Evolutionary conservation across 495 filamentous ascomycete genomes (phyloP), one percentile per base, ranked within the genome.

Genomic region (Hyaloscypha hepaticicola): DNA sequence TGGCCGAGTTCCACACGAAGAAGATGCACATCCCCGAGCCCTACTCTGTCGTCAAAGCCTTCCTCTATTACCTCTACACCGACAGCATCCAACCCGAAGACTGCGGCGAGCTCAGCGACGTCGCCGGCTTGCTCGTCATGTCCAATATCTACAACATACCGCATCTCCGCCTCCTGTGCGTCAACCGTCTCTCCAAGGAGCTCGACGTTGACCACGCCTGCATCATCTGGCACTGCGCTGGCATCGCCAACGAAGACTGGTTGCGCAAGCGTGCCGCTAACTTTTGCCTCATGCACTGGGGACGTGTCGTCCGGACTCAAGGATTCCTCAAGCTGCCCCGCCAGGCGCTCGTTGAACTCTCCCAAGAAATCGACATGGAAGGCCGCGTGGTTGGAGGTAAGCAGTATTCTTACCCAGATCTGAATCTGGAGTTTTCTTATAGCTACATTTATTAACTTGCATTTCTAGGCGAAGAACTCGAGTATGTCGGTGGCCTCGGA

Each of bases 21-120:
- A 90, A 90, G 73, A 93, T 99, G 90, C 95, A 98, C 76, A 96
- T 99, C 49, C 93, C 96, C 0, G 96, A 98, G 72, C 92, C 93
- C 1, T 98, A 97, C 74, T 88, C 88, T 5, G 93, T 96, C 5
- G 96, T 99, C 60, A 92, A 91, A 64, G 90, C 93, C 1, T 99
- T 99, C 72, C 80, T 98, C 26, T 95, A 93, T 79, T 99, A 97
- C 72, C 83, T 99, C 19, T 99, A 99, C 77, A 96, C 94, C 3
- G 95, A 98, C 75, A 91, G 87, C 67, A 97, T 99, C 72, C 66
- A 72, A 50, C 82, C 85, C 19, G 81, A 87, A 22, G 85, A 85
- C 65, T 86, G 85, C 66, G 82, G 84, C 0, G 87, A 87, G 55
- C 84, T 96, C 33, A 83, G 86, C 22, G 91, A 96, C 68, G 93